Evolutionary conservation across 805 yeast genomes (phyloP), one percentile per base, ranked within the genome.

Genomic region (Pichia deserticola): DNA sequence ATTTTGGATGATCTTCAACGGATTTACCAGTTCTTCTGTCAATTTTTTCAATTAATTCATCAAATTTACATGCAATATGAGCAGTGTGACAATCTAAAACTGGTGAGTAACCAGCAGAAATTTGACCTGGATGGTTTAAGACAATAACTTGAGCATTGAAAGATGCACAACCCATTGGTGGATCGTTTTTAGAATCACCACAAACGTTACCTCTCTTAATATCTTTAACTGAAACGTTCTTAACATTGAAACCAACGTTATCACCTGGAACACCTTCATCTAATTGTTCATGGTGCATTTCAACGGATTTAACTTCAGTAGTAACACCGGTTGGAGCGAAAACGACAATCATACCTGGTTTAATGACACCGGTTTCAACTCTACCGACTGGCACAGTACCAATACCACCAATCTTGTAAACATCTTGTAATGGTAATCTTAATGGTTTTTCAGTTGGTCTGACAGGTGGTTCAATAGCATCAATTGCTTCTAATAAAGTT

Each of bases 11-110:
- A 68, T 85, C 90, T 81, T 89, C 95, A 67, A 84, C 73, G 70
- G 78, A 77, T 86, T 92, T 87, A 77, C 95, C 95, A 66, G 96
- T 83, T 75, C 90, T 83, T 77, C 90, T 85, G 82, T 87, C 95
- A 67, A 86, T 84, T 84, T 88, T 84, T 73, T 81, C 82, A 60
- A 84, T 61, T 64, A 87, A 81, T 71, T 78, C 77, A 89, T 81
- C 85, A 77, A 87, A 84, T 74, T 79, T 83, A 76, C 93, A 88
- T 66, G 95, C 92, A 75, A 85, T 86, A 79, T 87, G 95, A 66
- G 92, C 89, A 64, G 93, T 87, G 85, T 88, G 88, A 72, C 95
- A 84, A 75, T 87, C 93, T 68, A 87, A 78, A 60, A 87, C 93
- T 75, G 95, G 93, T 67, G 89, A 76, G 86, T 86, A 86, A 68